Percentiles rank a stretch among this genome's conserved stretches.
phyloP scores from a whole-genome alignment of 257 asterid genomes.

The Linaria vulgaris region DNA sequence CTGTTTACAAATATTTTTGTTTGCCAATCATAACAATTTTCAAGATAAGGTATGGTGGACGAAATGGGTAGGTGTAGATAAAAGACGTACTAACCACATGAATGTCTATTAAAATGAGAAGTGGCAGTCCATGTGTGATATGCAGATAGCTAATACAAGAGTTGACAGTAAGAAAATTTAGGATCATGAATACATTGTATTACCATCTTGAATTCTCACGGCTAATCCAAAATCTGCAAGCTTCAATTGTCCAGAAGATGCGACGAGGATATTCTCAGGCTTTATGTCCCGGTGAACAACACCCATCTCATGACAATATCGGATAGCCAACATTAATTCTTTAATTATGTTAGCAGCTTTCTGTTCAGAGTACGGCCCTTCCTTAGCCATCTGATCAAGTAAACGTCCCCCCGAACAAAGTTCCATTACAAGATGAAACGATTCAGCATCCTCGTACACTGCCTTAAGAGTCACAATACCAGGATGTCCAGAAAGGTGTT shows the following conservation, averaged over 20 bases:
- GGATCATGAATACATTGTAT: conserved; percentile 17
- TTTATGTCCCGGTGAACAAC: conserved; percentile 87
- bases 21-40: too few relatives aligned
- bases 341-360: conserved; percentile 71
- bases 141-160: too few relatives aligned
- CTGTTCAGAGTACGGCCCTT: conserved; percentile 61
- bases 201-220: conserved; percentile 75
- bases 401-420: conserved; percentile 83
- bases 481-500: conserved; percentile 87
- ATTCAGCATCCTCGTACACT: conserved; percentile 78
- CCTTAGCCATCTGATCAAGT: conserved; percentile 79
- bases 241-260: conserved; percentile 69
- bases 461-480: conserved; percentile 80
- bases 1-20: too few relatives aligned
- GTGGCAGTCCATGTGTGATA: too few relatives aligned
- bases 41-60: too few relatives aligned
- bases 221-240: conserved; percentile 92
- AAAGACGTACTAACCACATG: too few relatives aligned
- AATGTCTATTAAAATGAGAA: too few relatives aligned
- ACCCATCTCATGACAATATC: conserved; percentile 94
- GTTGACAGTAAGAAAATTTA: background rate
- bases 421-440: conserved; percentile 82
- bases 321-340: conserved; percentile 74
- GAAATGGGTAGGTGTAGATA: too few relatives aligned
- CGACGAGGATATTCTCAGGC: conserved; percentile 85